Base-by-base conservation (phyloP, 1,139 yeast species). In the Lodderomyces elongisporus region DNA sequence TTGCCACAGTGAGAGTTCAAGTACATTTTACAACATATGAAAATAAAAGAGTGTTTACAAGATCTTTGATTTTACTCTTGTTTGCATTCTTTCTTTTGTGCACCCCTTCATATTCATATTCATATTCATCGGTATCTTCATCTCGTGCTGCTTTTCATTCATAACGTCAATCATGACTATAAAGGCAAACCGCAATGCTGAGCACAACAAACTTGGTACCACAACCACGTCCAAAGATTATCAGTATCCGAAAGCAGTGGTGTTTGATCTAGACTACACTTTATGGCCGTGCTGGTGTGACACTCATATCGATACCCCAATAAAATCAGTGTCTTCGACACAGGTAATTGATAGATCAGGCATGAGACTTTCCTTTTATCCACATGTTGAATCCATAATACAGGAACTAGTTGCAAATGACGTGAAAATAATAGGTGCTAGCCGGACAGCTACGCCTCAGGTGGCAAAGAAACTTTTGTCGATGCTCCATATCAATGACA, bases 241-340 rank as follows among this genome's bases (percentile, higher is more conserved):
- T n/a, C 22, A 36, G 17, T 74, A 73, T 42, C 85, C 87, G 0
- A 64, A 63, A 40, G 79, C 75, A 1, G 76, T 81, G 4, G 88
- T 82, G 1, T 80, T 83, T 52, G 93, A 83, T 46, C 58, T 83
- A 29, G 93, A 83, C 52, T 83, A 79, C 48, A 83, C 93, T 0
- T 57, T 83, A 27, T 83, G 91, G 93, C 89, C 73, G 27, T 62
- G 83, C 55, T 72, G 70, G 83, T 73, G 66, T 42, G 70, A 83
- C 48, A 81, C 87, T 0, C 91, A 83, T 49, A 66, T 83, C 12
- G 55, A 64, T 2, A 62, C 75, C n/a, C 91, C 64, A 2, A 30
- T 58, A 4, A 51, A 46, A 38, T 44, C 54, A 23, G 41, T 44
- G 0, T 45, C 50, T 5, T 52, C 53, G 14, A 41, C 48, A 5